A percentile compares a stretch with the other conserved stretches of the same genome.
Evolutionary conservation across 805 yeast genomes (phyloP).

Genomic region (Candida coquimbonensis): DNA sequence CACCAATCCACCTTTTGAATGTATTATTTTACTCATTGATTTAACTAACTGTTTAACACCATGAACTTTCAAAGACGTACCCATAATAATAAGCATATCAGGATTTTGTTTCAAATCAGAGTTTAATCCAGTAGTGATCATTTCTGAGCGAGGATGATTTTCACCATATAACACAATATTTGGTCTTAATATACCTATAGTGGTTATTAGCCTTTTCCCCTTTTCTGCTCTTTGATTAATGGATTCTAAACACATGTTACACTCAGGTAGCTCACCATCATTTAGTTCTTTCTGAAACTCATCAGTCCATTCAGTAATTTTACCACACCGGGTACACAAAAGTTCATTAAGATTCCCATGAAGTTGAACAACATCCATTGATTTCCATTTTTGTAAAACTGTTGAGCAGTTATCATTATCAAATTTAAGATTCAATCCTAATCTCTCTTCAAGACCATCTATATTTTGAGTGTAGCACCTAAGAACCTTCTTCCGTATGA

Average conservation of each 20-base stretch:
- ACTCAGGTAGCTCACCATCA: conserved; percentile 68
- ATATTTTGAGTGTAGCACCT: conserved; percentile 94
- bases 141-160: conserved; percentile 81
- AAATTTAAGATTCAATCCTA: conserved; percentile 57
- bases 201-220: conserved; percentile 72
- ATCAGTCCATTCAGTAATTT: conserved; percentile 53
- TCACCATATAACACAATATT: conserved; percentile 91
- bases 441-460: conserved; percentile 72
- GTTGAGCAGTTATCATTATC: conserved; percentile 20
- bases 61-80: conserved; percentile 86
- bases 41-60: conserved; percentile 81
- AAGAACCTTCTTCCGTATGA: conserved; percentile 55
- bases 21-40: conserved; percentile 60
- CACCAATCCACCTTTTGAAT: conserved; percentile 73
- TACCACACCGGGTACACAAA: conserved; percentile 67
- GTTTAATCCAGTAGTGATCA: conserved; percentile 62
- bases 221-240: conserved; percentile 47
- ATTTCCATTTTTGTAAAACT: conserved; percentile 43
- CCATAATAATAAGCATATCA: conserved; percentile 79
- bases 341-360: conserved; percentile 83
- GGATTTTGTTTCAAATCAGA: conserved; percentile 64
- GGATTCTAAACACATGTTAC: conserved; percentile 57
- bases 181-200: conserved; percentile 76
- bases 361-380: conserved; percentile 73
- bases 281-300: conserved; percentile 40